These are phyloP conservation scores for Dichotomopilus funicola DNA, from an alignment of 2,329 filamentous ascomycete species.

Conservation along the genomic window DNA sequence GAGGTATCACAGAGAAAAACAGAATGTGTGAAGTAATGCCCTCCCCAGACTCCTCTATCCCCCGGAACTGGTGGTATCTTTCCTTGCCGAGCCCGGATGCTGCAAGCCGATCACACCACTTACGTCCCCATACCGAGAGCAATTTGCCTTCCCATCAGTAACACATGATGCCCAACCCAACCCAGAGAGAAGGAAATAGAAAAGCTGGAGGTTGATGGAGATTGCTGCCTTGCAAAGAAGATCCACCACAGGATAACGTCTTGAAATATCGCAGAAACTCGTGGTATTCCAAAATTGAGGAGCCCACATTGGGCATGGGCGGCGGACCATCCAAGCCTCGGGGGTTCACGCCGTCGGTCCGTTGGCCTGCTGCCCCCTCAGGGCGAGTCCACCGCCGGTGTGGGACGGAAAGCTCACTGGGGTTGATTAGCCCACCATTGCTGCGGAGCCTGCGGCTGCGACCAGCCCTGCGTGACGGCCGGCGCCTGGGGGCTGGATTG, in stretches of 20 bases:
- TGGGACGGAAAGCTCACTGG: slow-evolving; percentile 26
- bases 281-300: too few relatives aligned
- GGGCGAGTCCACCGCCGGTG: neutral
- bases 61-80: neutral
- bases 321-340: neutral
- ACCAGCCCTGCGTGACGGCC: slow-evolving; percentile 44
- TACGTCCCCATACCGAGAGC: neutral
- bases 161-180: neutral
- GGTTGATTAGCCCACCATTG: slow-evolving; percentile 51
- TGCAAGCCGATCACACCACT: neutral
- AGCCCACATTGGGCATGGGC: too few relatives aligned
- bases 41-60: slow-evolving; percentile 6
- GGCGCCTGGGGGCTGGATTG: slow-evolving; percentile 52
- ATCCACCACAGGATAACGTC: neutral
- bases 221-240: neutral
- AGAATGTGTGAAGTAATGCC: neutral
- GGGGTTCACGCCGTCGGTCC: too few relatives aligned
- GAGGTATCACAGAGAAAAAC: slow-evolving; percentile 12
- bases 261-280: neutral
- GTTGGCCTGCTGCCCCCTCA: too few relatives aligned
- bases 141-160: neutral
- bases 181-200: neutral
- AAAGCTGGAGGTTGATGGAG: neutral
- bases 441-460: slow-evolving; percentile 55
- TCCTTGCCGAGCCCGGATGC: neutral